Conservation (phyloP, 495 filamentous ascomycete species). For the Gamarada debralockiae region DNA sequence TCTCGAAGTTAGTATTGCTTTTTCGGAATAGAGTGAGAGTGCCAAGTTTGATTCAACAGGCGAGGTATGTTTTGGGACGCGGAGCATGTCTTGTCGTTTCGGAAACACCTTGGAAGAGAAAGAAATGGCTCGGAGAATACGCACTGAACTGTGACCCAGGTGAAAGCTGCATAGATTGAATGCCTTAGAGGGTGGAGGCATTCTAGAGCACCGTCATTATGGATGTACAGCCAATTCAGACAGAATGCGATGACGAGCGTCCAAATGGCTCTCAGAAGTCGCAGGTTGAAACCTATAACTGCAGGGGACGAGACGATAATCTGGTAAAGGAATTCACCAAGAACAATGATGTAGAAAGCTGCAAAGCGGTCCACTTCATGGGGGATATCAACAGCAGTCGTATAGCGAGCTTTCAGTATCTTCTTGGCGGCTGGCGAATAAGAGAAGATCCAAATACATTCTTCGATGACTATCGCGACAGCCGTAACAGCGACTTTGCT, state of each 20-base stretch:
- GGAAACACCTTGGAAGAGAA: too few relatives aligned
- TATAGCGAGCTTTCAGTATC: constrained; percentile 32
- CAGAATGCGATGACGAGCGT: constrained; percentile 43
- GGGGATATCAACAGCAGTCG: constrained; percentile 38
- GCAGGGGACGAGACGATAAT: constrained; percentile 38
- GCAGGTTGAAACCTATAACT: constrained; percentile 32
- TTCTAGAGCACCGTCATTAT: too few relatives aligned
- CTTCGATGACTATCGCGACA: constrained; percentile 33
- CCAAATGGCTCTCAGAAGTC: constrained; percentile 36
- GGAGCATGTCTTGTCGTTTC: too few relatives aligned
- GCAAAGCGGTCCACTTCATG: constrained; percentile 45
- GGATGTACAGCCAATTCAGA: constrained; percentile 40
- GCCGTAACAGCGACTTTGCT: constrained; percentile 37
- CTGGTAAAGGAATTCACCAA: constrained; percentile 43
- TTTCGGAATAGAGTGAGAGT: too few relatives aligned
- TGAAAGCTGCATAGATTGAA: too few relatives aligned
- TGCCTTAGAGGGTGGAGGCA: too few relatives aligned
- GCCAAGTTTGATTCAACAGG: too few relatives aligned
- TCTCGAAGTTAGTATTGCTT: too few relatives aligned
- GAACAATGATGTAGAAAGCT: constrained; percentile 47
- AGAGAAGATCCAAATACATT: constrained; percentile 31
- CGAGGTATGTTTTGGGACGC: too few relatives aligned
- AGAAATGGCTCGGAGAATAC: too few relatives aligned
- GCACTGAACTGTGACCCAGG: too few relatives aligned
- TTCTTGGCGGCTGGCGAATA: constrained; percentile 33